These are phyloP conservation scores for Alternaria hordeiaustralica DNA, from an alignment of 2,329 filamentous ascomycete genomes.

Conservation along the genomic window DNA sequence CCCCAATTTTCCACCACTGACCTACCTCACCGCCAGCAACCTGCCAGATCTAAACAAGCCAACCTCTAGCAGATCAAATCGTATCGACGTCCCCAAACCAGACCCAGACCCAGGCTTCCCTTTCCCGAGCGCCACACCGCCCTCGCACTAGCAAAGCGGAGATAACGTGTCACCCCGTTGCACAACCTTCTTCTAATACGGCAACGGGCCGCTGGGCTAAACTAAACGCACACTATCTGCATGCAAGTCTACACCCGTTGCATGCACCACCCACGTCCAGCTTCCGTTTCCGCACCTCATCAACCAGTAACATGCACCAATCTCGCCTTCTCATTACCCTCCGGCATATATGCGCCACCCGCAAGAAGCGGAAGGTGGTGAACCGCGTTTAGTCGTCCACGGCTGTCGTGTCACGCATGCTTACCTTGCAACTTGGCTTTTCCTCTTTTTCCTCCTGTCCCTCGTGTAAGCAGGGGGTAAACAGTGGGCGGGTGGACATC, in stretches of 20 bases:
- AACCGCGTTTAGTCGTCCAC: neutral
- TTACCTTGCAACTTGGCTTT: neutral
- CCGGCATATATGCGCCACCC: neutral
- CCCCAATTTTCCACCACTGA: neutral
- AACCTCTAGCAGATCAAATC: neutral
- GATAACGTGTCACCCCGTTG: slow-evolving; percentile 1
- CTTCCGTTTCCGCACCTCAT: neutral
- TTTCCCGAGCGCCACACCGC: neutral
- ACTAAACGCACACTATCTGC: neutral
- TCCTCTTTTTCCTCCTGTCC: too few relatives aligned
- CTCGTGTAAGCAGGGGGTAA: slow-evolving; percentile 1
- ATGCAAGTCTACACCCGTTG: neutral
- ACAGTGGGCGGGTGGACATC: neutral
- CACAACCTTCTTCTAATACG: neutral
- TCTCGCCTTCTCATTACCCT: too few relatives aligned
- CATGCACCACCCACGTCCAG: neutral
- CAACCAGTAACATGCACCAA: neutral
- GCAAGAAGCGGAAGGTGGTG: neutral
- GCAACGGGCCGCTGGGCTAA: neutral
- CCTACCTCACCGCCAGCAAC: neutral
- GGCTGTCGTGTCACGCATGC: neutral
- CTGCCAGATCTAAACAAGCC: neutral
- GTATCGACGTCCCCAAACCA: neutral
- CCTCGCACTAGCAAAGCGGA: neutral
- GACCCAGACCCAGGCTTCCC: neutral